A percentile compares a stretch with the other conserved stretches of the same genome.
Evolutionary conservation across 495 filamentous ascomycete species (phyloP).

Genomic region (Penicillium steckii): DNA sequence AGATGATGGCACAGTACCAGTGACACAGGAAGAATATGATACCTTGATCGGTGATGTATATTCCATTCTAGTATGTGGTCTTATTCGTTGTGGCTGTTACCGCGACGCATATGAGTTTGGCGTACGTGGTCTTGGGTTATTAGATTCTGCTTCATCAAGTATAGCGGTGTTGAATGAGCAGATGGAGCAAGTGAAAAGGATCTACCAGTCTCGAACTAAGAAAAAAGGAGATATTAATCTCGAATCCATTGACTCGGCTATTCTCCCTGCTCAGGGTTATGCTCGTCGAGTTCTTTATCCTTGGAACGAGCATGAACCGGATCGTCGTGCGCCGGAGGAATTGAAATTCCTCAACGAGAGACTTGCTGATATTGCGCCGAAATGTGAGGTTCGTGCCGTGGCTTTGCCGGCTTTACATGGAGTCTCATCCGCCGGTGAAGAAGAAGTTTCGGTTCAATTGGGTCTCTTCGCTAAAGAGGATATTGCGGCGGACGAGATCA

Average conservation of each 20-base stretch:
- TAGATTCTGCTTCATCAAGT: slow-evolving; percentile 10
- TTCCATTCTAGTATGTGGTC: slow-evolving; percentile 50
- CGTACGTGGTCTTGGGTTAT: slow-evolving; percentile 35
- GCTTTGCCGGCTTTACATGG: slow-evolving; percentile 67
- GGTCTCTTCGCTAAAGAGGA: slow-evolving; percentile 86
- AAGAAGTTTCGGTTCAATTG: slow-evolving; percentile 62
- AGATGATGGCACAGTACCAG: slow-evolving; percentile 35
- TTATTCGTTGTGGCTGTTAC: slow-evolving; percentile 67
- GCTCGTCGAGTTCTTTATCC: slow-evolving; percentile 88
- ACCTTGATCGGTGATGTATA: slow-evolving; percentile 39
- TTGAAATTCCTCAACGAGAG: slow-evolving; percentile 65
- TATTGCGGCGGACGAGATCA: slow-evolving; percentile 71
- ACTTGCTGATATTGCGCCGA: slow-evolving; percentile 63
- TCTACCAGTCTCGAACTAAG: slow-evolving; percentile 29
- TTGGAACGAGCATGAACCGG: slow-evolving; percentile 88
- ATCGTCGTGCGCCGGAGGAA: slow-evolving; percentile 70
- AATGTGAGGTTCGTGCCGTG: slow-evolving; percentile 67
- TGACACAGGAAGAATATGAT: slow-evolving; percentile 42
- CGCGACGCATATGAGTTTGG: slow-evolving; percentile 69
- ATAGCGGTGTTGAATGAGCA: slow-evolving; percentile 22
- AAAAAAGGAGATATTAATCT: slow-evolving; percentile 34
- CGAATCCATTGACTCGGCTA: slow-evolving; percentile 41
- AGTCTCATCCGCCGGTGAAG: slow-evolving; percentile 19
- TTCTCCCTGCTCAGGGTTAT: slow-evolving; percentile 67
- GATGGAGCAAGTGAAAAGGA: slow-evolving; percentile 26